phyloP scores from a whole-genome alignment of 805 yeast species.

The Naumovozyma baii region DNA sequence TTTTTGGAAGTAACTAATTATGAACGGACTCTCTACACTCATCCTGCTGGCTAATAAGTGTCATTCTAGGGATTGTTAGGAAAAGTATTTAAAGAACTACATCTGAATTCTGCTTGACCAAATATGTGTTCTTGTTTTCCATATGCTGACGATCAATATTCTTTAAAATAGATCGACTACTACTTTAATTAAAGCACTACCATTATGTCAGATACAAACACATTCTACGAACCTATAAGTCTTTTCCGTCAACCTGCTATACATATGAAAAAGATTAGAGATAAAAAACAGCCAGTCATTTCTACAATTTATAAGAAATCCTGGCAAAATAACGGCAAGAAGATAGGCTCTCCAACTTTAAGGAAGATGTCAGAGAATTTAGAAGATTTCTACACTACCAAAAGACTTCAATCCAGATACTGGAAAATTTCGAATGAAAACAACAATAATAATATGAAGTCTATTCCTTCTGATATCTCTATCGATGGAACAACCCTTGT shows the following conservation, averaged over 20 bases:
- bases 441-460: not conserved
- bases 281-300: too few species aligned
- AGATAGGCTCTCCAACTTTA: constrained; percentile 14
- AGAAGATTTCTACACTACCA: constrained; percentile 22
- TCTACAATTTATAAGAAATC: constrained; percentile 11
- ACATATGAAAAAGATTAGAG: constrained; percentile 10
- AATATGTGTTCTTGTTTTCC: too few species aligned
- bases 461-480: constrained; percentile 11
- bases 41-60: too few species aligned
- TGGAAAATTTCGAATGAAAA: constrained; percentile 11
- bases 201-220: constrained; percentile 2
- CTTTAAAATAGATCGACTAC: not conserved
- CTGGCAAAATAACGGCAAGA: constrained; percentile 16
- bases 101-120: too few species aligned
- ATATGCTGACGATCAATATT: too few species aligned
- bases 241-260: constrained; percentile 25
- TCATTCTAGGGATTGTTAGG: too few species aligned
- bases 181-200: not conserved
- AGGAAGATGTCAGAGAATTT: constrained; percentile 23
- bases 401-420: constrained; percentile 20
- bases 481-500: constrained; percentile 10
- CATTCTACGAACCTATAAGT: constrained; percentile 19
- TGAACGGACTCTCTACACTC: too few species aligned
- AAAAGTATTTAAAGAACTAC: too few species aligned
- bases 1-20: too few species aligned